Percentiles rank a stretch among this genome's conserved stretches.
Conservation (phyloP, 352 stramenopile species). For the Bremia lactucae region DNA sequence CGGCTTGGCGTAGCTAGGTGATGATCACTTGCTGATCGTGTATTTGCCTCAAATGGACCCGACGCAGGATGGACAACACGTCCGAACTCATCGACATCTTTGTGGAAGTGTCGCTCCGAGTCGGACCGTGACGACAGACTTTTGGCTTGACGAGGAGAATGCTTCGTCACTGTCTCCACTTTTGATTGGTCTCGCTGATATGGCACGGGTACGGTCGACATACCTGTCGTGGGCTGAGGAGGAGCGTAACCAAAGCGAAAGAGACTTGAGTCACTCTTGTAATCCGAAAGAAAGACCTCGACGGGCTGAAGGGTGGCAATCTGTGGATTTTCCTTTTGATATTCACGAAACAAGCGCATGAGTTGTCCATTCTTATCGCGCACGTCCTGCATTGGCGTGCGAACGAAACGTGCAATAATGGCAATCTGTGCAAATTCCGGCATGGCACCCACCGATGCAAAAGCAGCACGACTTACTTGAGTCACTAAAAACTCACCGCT, state of each 20-base stretch:
- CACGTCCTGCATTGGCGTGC: constrained; percentile 44
- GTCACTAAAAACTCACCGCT: constrained; percentile 47
- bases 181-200: constrained; percentile 33
- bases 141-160: constrained; percentile 11
- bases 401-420: constrained; percentile 59
- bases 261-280: constrained; percentile 32
- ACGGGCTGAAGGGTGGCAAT: constrained; percentile 39
- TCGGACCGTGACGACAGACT: constrained; percentile 2
- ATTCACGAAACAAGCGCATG: constrained; percentile 60
- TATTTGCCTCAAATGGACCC: constrained; percentile 3
- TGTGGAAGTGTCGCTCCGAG: constrained; percentile 6
- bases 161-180: constrained; percentile 8
- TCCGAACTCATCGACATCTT: constrained; percentile 50
- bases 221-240: constrained; percentile 38
- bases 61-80: constrained; percentile 18
- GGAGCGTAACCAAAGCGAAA: constrained; percentile 68
- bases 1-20: constrained; percentile 12
- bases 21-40: constrained; percentile 15
- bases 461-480: constrained; percentile 62
- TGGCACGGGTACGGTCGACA: constrained; percentile 38
- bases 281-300: constrained; percentile 32
- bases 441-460: constrained; percentile 50
- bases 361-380: constrained; percentile 74
- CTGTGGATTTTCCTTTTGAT: constrained; percentile 63
- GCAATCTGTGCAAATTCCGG: constrained; percentile 68